These are phyloP conservation scores for Malus hybrid DNA, from an alignment of 331 rosid genomes.

Conservation along the genomic window DNA sequence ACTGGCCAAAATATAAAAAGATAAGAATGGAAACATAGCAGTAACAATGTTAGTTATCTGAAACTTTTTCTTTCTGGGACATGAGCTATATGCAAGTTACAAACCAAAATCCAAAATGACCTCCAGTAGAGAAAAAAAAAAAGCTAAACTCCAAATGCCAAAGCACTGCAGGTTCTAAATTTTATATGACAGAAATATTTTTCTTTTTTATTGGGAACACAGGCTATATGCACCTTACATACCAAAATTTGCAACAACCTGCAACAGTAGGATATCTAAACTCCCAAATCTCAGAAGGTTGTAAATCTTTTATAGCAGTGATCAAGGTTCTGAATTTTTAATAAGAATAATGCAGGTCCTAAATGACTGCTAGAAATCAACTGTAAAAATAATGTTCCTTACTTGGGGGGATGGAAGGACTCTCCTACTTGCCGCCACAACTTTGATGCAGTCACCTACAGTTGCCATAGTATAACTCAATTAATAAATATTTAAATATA, in stretches of 20 bases:
- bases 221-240: conserved; percentile 9
- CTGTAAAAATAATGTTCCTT: conserved; percentile 18
- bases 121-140: not conserved
- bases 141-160: not conserved
- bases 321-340: not conserved
- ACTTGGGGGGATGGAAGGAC: conserved; percentile 88
- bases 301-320: too few species aligned
- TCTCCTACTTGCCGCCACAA: conserved; percentile 95
- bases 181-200: not conserved
- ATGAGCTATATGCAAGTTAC: not conserved
- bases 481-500: not conserved
- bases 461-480: conserved; percentile 10
- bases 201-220: not conserved
- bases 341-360: conserved; percentile 1
- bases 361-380: conserved; percentile 13
- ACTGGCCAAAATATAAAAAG: not conserved
- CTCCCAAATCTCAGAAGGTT: not conserved
- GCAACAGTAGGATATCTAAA: not conserved
- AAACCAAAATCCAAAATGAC: not conserved
- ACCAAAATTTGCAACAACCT: conserved; percentile 1
- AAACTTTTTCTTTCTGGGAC: not conserved
- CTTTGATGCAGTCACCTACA: conserved; percentile 73
- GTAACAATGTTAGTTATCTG: not conserved
- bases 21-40: not conserved
- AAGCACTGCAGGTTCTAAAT: not conserved